Percentiles rank a stretch among this genome's conserved stretches.
These are phyloP conservation scores for Pezizomycotina sp. DNA, from an alignment of 2,329 filamentous ascomycete species.

Conservation along the genomic window DNA sequence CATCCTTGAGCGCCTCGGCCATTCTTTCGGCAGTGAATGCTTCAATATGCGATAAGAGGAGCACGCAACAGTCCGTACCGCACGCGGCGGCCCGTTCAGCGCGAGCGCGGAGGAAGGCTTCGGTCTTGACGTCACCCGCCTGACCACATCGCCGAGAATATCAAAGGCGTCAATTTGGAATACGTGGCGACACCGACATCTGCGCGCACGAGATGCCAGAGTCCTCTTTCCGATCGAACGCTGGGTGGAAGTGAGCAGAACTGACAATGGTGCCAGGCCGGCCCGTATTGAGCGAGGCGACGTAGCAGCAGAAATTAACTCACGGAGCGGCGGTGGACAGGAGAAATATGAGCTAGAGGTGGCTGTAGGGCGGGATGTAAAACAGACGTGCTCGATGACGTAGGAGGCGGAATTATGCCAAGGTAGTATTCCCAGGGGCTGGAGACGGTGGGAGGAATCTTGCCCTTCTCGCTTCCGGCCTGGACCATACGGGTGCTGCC, in stretches of 20 bases:
- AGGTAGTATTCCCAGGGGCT: slow-evolving; percentile 86
- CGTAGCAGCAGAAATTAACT: slow-evolving; percentile 74
- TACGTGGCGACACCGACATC: slow-evolving; percentile 76
- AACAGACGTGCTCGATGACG: slow-evolving; percentile 38
- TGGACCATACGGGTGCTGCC: slow-evolving; percentile 78
- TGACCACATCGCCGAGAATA: slow-evolving; percentile 76
- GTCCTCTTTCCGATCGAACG: slow-evolving; percentile 85
- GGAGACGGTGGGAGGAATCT: slow-evolving; percentile 56
- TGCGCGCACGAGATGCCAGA: slow-evolving; percentile 57
- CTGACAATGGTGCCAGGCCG: slow-evolving; percentile 70
- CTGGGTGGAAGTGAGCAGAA: slow-evolving; percentile 80
- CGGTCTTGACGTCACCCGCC: slow-evolving; percentile 84
- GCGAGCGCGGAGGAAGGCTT: slow-evolving; percentile 72
- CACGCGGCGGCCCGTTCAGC: slow-evolving; percentile 81
- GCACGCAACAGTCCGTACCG: slow-evolving; percentile 62
- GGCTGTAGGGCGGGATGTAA: slow-evolving; percentile 36
- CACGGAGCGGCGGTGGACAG: slow-evolving; percentile 57
- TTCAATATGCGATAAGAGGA: slow-evolving; percentile 82
- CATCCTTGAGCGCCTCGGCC: slow-evolving; percentile 62
- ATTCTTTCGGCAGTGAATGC: slow-evolving; percentile 83
- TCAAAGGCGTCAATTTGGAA: slow-evolving; percentile 86
- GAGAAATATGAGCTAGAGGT: slow-evolving; percentile 38
- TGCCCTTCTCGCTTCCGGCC: slow-evolving; percentile 69
- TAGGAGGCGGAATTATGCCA: slow-evolving; percentile 52
- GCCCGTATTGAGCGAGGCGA: slow-evolving; percentile 74